Evolutionary conservation across 305 asterid species (phyloP).

Genomic region (Euphrasia arctica): DNA sequence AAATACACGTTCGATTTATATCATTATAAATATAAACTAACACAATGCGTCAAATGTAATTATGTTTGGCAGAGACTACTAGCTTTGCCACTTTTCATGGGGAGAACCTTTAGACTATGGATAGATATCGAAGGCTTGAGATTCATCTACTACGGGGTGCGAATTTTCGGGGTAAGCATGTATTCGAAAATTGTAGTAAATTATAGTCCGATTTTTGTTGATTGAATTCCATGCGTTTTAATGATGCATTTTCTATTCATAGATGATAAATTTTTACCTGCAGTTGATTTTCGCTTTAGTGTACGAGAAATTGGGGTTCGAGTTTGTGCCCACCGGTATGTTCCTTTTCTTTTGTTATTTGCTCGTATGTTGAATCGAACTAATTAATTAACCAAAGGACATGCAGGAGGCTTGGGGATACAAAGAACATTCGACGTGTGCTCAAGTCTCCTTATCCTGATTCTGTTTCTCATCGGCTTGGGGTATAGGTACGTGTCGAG

Average conservation of each 20-base stretch:
- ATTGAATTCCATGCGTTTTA: background rate
- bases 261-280: constrained; percentile 22
- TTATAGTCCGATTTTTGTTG: background rate
- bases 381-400: background rate
- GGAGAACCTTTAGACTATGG: constrained; percentile 33
- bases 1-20: too few relatives aligned
- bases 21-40: too few relatives aligned
- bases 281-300: constrained; percentile 49
- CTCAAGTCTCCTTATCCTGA: constrained; percentile 33
- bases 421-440: constrained; percentile 45
- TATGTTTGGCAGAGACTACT: constrained; percentile 39
- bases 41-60: too few relatives aligned
- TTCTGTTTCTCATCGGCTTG: constrained; percentile 32
- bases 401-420: constrained; percentile 52
- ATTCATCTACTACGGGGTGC: constrained; percentile 47
- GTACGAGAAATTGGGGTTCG: constrained; percentile 41
- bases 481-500: constrained; percentile 40
- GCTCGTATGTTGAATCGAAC: background rate
- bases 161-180: constrained; percentile 53
- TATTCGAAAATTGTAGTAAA: background rate
- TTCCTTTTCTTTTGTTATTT: background rate
- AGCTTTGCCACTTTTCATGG: constrained; percentile 39
- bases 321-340: constrained; percentile 57
- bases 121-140: constrained; percentile 51
- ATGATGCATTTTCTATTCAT: background rate